Percentiles rank a stretch among this genome's conserved stretches.
Conservation (phyloP, 164 flowering plant genomes). For the Houttuynia cordata region DNA sequence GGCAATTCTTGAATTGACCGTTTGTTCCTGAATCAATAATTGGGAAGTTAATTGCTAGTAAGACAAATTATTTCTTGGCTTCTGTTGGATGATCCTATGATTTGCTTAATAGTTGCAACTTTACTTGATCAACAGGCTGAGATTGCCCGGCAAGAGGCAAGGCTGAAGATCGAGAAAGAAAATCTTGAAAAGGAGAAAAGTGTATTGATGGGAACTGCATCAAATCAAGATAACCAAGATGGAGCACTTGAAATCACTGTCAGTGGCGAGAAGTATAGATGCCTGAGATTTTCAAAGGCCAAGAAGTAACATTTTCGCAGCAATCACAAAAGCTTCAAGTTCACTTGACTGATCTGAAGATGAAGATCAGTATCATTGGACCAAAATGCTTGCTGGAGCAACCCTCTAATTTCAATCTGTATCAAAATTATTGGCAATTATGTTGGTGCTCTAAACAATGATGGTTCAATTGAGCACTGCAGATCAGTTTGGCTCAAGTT, state of each 20-base stretch:
- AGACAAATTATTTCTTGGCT: no score
- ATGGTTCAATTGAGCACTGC: no score
- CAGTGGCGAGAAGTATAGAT: conserved; percentile 96
- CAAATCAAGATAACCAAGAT: conserved; percentile 91
- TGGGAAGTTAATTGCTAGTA: no score
- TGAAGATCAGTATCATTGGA: no score
- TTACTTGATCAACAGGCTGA: conserved; percentile 54
- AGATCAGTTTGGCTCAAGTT: background rate
- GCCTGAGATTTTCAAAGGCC: conserved; percentile 96
- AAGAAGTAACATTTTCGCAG: conserved; percentile 50
- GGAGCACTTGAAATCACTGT: conserved; percentile 99
- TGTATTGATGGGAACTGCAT: conserved; percentile 98
- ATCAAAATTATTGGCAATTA: background rate
- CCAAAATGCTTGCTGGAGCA: background rate
- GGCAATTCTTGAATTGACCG: background rate
- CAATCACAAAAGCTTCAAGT: background rate
- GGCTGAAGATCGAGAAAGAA: conserved; percentile 90
- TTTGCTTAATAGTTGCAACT: background rate
- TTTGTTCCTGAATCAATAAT: no score
- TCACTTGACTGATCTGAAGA: background rate
- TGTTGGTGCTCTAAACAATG: no score
- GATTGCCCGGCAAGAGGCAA: conserved; percentile 90
- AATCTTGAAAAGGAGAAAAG: conserved; percentile 99
- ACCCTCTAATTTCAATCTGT: background rate
- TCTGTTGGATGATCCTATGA: background rate